phyloP scores from a whole-genome alignment of 495 filamentous ascomycete genomes.

The Aspergillus hancockii region DNA sequence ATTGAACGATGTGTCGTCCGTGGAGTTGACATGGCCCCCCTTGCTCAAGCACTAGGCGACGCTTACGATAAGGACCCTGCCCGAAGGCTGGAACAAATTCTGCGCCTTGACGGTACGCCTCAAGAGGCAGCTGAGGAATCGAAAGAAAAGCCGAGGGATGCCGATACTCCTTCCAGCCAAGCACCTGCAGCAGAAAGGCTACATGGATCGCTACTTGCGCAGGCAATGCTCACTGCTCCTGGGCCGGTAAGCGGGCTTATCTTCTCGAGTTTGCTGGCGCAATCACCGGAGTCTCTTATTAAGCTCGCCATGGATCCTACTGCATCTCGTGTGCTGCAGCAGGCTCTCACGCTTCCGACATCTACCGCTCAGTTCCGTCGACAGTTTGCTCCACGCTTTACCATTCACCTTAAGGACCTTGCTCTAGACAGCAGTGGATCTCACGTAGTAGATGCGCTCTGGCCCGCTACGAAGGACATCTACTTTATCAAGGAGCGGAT shows the following conservation, averaged over 20 bases:
- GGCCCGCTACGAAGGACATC: constrained; percentile 63
- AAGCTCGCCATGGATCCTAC: constrained; percentile 57
- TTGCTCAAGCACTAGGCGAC: constrained; percentile 60
- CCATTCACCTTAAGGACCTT: constrained; percentile 60
- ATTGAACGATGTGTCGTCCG: constrained; percentile 81
- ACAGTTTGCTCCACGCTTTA: constrained; percentile 61
- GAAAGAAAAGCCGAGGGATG: constrained; percentile 30
- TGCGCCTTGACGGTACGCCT: constrained; percentile 44
- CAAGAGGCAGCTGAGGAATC: constrained; percentile 37
- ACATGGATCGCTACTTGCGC: constrained; percentile 66
- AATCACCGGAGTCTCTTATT: constrained; percentile 42
- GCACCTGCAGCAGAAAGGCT: constrained; percentile 47
- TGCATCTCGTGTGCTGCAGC: constrained; percentile 71
- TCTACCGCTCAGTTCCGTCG: constrained; percentile 61
- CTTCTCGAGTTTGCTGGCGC: constrained; percentile 53
- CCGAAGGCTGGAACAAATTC: constrained; percentile 57
- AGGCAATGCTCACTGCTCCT: constrained; percentile 62
- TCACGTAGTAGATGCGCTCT: constrained; percentile 77
- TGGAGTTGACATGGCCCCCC: constrained; percentile 56
- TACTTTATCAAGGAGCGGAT: constrained; percentile 68
- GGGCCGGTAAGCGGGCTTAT: constrained; percentile 58
- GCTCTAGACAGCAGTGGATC: constrained; percentile 72
- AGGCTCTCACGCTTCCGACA: constrained; percentile 59
- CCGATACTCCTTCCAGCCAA: constrained; percentile 13
- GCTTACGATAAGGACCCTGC: constrained; percentile 59